Conservation (phyloP, 2,329 filamentous ascomycete species). For the Ceratocystis albifundus region DNA sequence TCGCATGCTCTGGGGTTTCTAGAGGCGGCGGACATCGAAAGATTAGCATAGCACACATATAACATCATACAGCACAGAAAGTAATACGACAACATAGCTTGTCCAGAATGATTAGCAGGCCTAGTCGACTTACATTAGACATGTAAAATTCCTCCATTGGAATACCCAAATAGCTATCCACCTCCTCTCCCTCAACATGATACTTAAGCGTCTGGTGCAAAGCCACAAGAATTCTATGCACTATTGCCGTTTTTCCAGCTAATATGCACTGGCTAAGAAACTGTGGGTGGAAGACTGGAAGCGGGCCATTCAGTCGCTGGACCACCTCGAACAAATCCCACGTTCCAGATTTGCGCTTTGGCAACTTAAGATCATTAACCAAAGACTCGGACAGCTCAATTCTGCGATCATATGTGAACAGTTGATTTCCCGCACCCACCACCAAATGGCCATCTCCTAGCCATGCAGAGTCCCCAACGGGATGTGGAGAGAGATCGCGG, state of each 20-base stretch:
- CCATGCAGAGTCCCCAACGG: constrained; percentile 91
- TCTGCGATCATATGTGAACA: constrained; percentile 73
- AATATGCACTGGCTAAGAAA: constrained; percentile 79
- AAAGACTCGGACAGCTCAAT: constrained; percentile 53
- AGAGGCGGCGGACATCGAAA: background rate
- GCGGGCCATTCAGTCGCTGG: constrained; percentile 69
- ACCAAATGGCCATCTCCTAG: constrained; percentile 72
- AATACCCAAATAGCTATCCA: constrained; percentile 67
- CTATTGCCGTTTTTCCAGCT: constrained; percentile 59
- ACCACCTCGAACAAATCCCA: constrained; percentile 72
- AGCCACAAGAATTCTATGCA: constrained; percentile 59
- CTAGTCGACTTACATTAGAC: constrained; percentile 27
- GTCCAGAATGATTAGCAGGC: background rate
- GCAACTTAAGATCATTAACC: constrained; percentile 41
- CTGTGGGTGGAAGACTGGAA: constrained; percentile 87
- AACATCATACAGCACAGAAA: constrained; percentile 18
- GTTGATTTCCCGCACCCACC: constrained; percentile 79
- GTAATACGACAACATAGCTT: background rate
- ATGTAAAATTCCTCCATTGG: constrained; percentile 49
- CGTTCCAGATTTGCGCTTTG: constrained; percentile 38
- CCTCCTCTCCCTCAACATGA: constrained; percentile 63
- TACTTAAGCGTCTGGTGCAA: constrained; percentile 71
- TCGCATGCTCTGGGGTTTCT: constrained; percentile 9
- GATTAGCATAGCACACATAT: background rate
- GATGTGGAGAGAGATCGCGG: constrained; percentile 70